Evolutionary conservation across 805 yeast species (phyloP), one percentile per base, ranked within the genome.

Genomic region (Ogataea sp.): DNA sequence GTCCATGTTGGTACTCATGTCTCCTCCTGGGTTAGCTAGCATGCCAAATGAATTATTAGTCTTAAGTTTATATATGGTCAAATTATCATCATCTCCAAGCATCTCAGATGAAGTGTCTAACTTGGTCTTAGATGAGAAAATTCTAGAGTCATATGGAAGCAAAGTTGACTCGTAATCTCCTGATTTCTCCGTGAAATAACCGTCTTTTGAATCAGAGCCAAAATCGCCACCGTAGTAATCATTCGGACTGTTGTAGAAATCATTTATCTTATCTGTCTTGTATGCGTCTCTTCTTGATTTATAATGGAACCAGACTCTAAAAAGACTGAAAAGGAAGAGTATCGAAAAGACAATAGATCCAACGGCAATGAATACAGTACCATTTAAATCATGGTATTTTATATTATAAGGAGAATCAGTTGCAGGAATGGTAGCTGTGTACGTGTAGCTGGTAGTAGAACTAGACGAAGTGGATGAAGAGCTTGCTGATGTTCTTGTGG

Each of bases 341-440:
- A 46, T 21, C 3, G 48, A 37, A 15, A 48, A 15, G 44, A 69
- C 36, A 7, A 66, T 48, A 0, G 60, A 55, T 5, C 73, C 75
- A 6, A 67, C 55, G 4, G 66, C 53, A 26, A 71, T 65, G 50
- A 71, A 71, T 17, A 71, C 65, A 13, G 71, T 50, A 18, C 68
- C 66, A 15, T 54, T 49, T 2, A 66, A 61, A 32, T 61, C 47
- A 7, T 43, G 32, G 6, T 58, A 39, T 17, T 39, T 37, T 7
- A 41, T 38, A 9, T 68, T 51, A 41, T 47, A 66, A 9, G 73
- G 73, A 36, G 65, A 41, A 6, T 26, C 13, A 2, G 20, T 39
- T 4, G 45, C 38, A 9, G 61, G 56, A 11, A 55, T 45, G 2
- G 41, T 34, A 6, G 53, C 52, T 20, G 38, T 39, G 39, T 40